A percentile compares a stretch with the other conserved stretches of the same genome.
These are phyloP conservation scores for Pseudozyma thailandica DNA, from an alignment of 1,284 basidiomycete species.

Conservation along the genomic window DNA sequence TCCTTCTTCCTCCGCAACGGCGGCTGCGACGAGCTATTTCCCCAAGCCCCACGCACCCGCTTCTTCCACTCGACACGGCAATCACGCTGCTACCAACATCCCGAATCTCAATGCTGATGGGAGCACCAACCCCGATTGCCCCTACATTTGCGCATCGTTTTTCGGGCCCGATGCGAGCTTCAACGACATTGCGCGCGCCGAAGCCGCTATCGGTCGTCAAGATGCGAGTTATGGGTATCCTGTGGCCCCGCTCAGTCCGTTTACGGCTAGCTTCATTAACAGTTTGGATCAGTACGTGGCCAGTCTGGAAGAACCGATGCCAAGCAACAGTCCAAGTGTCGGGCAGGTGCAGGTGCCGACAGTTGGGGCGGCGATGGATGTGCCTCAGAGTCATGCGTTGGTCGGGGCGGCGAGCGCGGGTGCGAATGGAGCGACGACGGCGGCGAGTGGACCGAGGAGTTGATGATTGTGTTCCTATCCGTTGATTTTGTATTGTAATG, in stretches of 20 bases:
- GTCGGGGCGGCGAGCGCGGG: slow-evolving; percentile 16
- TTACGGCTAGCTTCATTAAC: slow-evolving; percentile 44
- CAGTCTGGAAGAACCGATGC: slow-evolving; percentile 42
- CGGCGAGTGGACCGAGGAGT: slow-evolving; percentile 3
- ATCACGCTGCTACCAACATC: neutral
- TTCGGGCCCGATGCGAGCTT: slow-evolving; percentile 46
- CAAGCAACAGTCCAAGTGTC: slow-evolving; percentile 12
- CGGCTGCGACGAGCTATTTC: neutral
- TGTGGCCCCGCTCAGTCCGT: slow-evolving; percentile 37
- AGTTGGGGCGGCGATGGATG: slow-evolving; percentile 6
- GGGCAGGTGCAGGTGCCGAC: slow-evolving; percentile 10
- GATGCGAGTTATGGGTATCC: slow-evolving; percentile 42
- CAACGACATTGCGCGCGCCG: slow-evolving; percentile 38
- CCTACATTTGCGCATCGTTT: slow-evolving; percentile 37
- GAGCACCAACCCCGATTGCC: slow-evolving; percentile 29
- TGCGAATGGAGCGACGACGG: neutral
- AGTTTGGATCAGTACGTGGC: slow-evolving; percentile 49
- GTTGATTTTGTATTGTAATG: too few relatives aligned
- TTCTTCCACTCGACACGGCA: neutral
- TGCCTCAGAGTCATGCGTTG: slow-evolving; percentile 29
- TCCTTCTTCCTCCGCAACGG: neutral
- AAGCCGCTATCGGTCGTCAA: slow-evolving; percentile 42
- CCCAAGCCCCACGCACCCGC: neutral
- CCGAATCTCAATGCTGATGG: neutral
- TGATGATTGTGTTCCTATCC: too few relatives aligned